Evolutionary conservation across 1,284 basidiomycete species (phyloP), one percentile per base, ranked within the genome.

Genomic region (Ceratobasidium sp.): DNA sequence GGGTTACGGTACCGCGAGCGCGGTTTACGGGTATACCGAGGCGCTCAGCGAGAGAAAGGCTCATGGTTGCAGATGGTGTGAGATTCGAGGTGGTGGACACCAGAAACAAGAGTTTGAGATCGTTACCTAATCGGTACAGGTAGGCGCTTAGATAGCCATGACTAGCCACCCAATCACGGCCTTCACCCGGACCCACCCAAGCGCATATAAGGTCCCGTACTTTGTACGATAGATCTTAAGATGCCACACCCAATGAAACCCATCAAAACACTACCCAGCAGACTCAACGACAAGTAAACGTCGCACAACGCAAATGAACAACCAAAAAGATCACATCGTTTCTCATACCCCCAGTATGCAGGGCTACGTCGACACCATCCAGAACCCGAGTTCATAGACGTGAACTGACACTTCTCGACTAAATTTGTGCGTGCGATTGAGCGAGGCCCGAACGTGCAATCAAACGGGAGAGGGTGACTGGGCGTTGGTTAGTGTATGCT

Each of bases 31-130:
- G 64, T 42, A 69, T 69, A n/a, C 64, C 64, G 18, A 69, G 64
- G 23, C 64, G 64, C 36, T 69, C 64, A 46, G 64, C 64, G 28
- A 69, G 64, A 25, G 64, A 69, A 42, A 69, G 64, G 30, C 64
- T 69, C 64, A 69, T 69, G 40, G 38, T 53, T 21, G 51, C 18
- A 18, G 23, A n/a, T n/a, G n/a, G n/a, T n/a, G n/a, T n/a, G n/a
- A n/a, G n/a, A n/a, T n/a, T 8, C 7, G 51, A 53, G 51, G 25
- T 12, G 51, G 21, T 18, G 51, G 25, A 53, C 3, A 1, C 6
- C 28, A 23, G 51, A 14, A 23, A 28, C 18, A 12, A 53, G 25
- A 53, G 23, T 28, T 53, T 28, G 30, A 23, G 51, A 53, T 28
- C 23, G 18, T 53, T 53, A 53, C 23, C 16, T 53, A 53, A 53